phyloP scores from a whole-genome alignment of 805 yeast genomes.

The Lipomyces yamanashiensis region DNA sequence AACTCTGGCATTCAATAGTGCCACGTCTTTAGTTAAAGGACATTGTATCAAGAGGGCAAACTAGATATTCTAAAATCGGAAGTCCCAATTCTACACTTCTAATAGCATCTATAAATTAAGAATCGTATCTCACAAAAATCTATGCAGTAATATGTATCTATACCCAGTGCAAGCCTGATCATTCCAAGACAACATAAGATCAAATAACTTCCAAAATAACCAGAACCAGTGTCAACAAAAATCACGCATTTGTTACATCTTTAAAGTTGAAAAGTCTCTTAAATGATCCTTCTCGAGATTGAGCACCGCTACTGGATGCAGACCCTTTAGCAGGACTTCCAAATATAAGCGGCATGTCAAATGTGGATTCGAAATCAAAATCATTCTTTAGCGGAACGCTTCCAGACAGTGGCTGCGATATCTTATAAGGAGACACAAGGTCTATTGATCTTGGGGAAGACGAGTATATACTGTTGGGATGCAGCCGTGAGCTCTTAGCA shows the following conservation, averaged over 20 bases:
- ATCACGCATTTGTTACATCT: constrained; percentile 11
- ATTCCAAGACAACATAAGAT: not conserved
- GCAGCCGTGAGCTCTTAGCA: constrained; percentile 17
- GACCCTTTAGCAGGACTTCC: constrained; percentile 1
- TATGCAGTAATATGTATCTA: too few relatives aligned
- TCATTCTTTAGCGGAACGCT: not conserved
- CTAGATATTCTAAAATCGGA: too few relatives aligned
- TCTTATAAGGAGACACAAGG: constrained; percentile 15
- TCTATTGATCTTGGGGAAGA: constrained; percentile 28
- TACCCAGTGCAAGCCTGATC: not conserved
- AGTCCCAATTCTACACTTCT: too few relatives aligned
- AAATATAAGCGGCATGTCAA: constrained; percentile 19
- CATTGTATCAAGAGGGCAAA: too few relatives aligned
- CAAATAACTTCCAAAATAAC: not conserved
- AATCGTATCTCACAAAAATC: too few relatives aligned
- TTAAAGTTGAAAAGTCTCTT: constrained; percentile 21
- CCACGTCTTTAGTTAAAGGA: too few relatives aligned
- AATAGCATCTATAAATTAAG: too few relatives aligned
- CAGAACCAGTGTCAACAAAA: not conserved
- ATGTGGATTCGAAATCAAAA: not conserved
- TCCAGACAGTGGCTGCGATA: constrained; percentile 5
- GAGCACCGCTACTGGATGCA: not conserved
- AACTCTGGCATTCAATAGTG: too few relatives aligned
- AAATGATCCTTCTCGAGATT: constrained; percentile 12
- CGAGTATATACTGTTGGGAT: constrained; percentile 23